Base-by-base conservation (phyloP, 192 early-diverging fungal species). In the Chytriomyces sp. region DNA sequence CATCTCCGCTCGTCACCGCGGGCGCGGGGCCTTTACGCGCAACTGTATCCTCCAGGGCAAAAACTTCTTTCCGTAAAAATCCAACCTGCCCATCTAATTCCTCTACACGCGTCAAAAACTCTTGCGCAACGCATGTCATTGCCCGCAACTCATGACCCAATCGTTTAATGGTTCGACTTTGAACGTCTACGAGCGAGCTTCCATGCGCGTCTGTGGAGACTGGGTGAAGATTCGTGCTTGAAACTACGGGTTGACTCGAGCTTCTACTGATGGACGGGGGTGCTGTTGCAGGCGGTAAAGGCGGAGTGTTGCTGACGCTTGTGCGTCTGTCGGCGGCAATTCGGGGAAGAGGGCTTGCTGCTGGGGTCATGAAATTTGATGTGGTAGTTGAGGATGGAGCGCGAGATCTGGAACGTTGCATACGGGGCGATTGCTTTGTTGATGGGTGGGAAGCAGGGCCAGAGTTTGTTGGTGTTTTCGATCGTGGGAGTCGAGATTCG, bases 111-210 rank as follows among this genome's bases (percentile, higher is more conserved):
- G 60, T 66, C n/a, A 26, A 18, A 50, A 50, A 75, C 6, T 75
- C 73, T 65, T 75, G 73, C 45, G 73, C 73, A 10, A 65, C 18
- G 23, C 35, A 46, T 11, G 73, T 75, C 62, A 75, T 75, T 47
- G 53, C 13, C 45, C 73, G 73, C 44, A 75, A 46, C 8, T 64
- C 61, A 26, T 23, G 11, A 47, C 46, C 61, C 13, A 74, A 48
- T 45, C 28, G 20, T 45, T 74, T 61, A 8, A 46, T 74, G 9
- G 11, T 11, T 59, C 23, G 13, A 9, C 50, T 20, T 71, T 71
- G 69, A 59, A 28, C 18, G 26, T 64, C 64, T 5, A 18, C 57
- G 1, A 23, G 16, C 16, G 57, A 60, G 16, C 57, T 23, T 60
- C 23, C 23, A 23, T 18, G 1, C 20, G 63, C 11, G 13, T 13